Percentiles rank a stretch among this genome's conserved stretches.
Conservation (phyloP, 208 protist genomes). For the Leishmania aethiopica region DNA sequence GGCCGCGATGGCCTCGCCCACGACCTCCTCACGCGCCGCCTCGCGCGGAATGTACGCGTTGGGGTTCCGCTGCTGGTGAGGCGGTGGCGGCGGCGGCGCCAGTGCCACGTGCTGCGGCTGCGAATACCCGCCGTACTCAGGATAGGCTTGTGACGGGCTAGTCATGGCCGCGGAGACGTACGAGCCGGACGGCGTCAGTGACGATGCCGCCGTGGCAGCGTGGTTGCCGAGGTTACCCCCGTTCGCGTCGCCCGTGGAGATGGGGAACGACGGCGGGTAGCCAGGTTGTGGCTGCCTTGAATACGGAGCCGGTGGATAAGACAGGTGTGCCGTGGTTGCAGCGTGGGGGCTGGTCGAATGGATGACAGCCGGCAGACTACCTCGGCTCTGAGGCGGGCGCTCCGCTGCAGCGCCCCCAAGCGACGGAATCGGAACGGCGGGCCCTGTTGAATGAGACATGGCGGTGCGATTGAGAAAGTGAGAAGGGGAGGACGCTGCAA, state of each 20-base stretch:
- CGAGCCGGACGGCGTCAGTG: not conserved
- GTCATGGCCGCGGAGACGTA: not conserved
- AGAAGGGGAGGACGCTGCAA: not conserved
- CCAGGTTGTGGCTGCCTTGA: slow-evolving; percentile 15
- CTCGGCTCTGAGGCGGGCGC: not conserved
- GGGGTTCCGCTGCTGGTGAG: slow-evolving; percentile 1
- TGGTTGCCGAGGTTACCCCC: not conserved
- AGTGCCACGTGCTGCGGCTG: not conserved
- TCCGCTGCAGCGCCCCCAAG: not conserved
- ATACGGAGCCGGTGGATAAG: slow-evolving; percentile 2
- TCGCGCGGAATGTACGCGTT: slow-evolving; percentile 23
- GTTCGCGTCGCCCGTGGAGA: not conserved
- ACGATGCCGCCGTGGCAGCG: not conserved
- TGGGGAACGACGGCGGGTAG: slow-evolving; percentile 15
- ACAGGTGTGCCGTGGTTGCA: not conserved
- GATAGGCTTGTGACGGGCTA: not conserved
- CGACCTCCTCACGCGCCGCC: slow-evolving; percentile 46
- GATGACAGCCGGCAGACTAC: not conserved
- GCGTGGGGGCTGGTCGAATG: not conserved
- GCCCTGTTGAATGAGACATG: not conserved
- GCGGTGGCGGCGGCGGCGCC: not conserved
- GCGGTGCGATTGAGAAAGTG: not conserved
- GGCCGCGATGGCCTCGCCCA: slow-evolving; percentile 43
- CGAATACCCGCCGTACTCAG: slow-evolving; percentile 10
- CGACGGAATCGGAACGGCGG: not conserved